These are phyloP conservation scores for Suillus americanus DNA, from an alignment of 768 basidiomycete species.

Conservation along the genomic window DNA sequence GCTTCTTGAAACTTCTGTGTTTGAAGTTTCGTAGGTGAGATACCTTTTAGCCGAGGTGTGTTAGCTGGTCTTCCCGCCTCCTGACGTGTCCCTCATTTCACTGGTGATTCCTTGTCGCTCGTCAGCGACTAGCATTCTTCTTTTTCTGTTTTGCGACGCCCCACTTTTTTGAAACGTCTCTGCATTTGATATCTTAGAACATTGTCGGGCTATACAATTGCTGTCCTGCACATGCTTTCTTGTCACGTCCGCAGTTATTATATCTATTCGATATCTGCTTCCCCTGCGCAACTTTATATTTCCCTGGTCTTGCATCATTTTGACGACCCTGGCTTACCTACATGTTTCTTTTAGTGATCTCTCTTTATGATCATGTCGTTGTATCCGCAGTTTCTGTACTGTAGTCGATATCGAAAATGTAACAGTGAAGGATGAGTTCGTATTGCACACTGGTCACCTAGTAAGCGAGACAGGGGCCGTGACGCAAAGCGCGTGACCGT, in stretches of 20 bases:
- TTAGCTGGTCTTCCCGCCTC: slow-evolving; percentile 21
- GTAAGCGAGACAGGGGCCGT: neutral
- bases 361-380: slow-evolving; percentile 10
- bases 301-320: slow-evolving; percentile 1
- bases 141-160: neutral
- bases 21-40: slow-evolving; percentile 57
- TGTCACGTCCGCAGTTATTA: slow-evolving; percentile 11
- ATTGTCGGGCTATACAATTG: slow-evolving; percentile 20
- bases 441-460: too few relatives aligned
- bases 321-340: slow-evolving; percentile 2
- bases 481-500: slow-evolving; percentile 21
- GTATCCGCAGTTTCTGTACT: slow-evolving; percentile 26
- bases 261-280: slow-evolving; percentile 15
- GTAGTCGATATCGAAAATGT: neutral
- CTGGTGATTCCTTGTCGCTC: slow-evolving; percentile 1
- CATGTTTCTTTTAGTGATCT: slow-evolving; percentile 18
- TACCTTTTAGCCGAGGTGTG: slow-evolving; percentile 1
- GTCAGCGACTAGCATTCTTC: slow-evolving; percentile 3
- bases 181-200: slow-evolving; percentile 27
- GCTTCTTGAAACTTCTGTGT: slow-evolving; percentile 74
- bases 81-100: neutral
- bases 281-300: slow-evolving; percentile 6
- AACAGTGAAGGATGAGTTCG: neutral
- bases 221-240: slow-evolving; percentile 18
- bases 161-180: slow-evolving; percentile 8